Conservation (phyloP, 164 flowering plant genomes). For the Umbellularia californica region DNA sequence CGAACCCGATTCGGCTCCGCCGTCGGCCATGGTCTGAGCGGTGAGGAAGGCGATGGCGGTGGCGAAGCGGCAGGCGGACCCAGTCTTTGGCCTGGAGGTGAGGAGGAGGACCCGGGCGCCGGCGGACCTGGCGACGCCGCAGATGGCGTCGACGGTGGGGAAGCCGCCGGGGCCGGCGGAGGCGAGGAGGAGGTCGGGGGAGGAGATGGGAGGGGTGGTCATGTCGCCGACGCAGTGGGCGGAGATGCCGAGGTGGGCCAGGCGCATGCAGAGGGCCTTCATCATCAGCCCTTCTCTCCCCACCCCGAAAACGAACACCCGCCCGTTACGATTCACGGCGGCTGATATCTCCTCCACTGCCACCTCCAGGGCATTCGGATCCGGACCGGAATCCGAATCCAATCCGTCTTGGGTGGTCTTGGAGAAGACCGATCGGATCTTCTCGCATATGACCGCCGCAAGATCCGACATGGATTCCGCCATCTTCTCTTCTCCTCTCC, state of each 20-base stretch:
- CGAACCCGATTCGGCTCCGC: constrained; percentile 18
- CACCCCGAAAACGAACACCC: constrained; percentile 78
- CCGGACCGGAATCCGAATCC: constrained; percentile 17
- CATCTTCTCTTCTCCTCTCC: constrained; percentile 14
- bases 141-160: constrained; percentile 86
- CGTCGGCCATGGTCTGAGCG: constrained; percentile 94
- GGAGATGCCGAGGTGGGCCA: constrained; percentile 72
- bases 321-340: constrained; percentile 36
- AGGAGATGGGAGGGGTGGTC: constrained; percentile 75
- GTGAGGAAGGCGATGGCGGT: constrained; percentile 50
- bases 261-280: constrained; percentile 82
- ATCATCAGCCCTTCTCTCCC: constrained; percentile 96
- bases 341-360: constrained; percentile 44
- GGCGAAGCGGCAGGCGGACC: constrained; percentile 45
- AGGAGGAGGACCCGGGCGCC: constrained; percentile 66
- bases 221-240: constrained; percentile 84
- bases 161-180: constrained; percentile 96
- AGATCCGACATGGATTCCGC: constrained; percentile 25
- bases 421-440: constrained; percentile 62
- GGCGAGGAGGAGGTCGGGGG: constrained; percentile 76
- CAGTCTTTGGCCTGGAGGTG: constrained; percentile 69
- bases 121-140: constrained; percentile 51
- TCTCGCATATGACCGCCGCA: constrained; percentile 67
- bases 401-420: constrained; percentile 17
- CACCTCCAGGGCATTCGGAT: constrained; percentile 34